Evolutionary conservation across 2,329 filamentous ascomycete genomes (phyloP).

Genomic region (Ceratocystis diversiconidia): DNA sequence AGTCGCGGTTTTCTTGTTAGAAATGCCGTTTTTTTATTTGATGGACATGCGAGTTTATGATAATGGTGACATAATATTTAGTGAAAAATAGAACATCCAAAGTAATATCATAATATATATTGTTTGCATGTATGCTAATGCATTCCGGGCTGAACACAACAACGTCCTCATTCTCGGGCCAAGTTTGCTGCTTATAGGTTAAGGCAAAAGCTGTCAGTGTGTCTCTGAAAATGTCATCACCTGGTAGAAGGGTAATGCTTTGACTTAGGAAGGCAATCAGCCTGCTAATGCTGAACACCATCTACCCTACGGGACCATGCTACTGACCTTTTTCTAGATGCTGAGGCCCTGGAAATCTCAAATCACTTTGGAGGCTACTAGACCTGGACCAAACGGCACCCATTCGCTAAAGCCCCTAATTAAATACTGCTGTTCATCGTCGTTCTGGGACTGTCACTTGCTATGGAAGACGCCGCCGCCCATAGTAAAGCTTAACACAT

Average conservation of each 20-base stretch:
- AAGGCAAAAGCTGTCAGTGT: slow-evolving; percentile 59
- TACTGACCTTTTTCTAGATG: slow-evolving; percentile 47
- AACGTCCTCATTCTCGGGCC: slow-evolving; percentile 55
- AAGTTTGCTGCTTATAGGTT: slow-evolving; percentile 50
- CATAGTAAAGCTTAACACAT: slow-evolving; percentile 60
- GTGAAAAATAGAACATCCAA: neutral
- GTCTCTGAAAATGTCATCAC: slow-evolving; percentile 53
- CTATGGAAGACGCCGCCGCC: slow-evolving; percentile 72
- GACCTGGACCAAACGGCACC: slow-evolving; percentile 59
- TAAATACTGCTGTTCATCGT: slow-evolving; percentile 55
- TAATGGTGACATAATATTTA: too few relatives aligned
- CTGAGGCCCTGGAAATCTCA: slow-evolving; percentile 41
- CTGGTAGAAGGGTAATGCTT: slow-evolving; percentile 48
- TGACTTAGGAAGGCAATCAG: slow-evolving; percentile 45
- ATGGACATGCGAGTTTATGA: too few relatives aligned
- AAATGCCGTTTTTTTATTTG: neutral
- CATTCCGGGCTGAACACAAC: slow-evolving; percentile 54
- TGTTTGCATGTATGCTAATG: slow-evolving; percentile 47
- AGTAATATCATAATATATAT: slow-evolving; percentile 23
- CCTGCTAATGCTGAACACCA: slow-evolving; percentile 45
- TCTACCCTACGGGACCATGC: slow-evolving; percentile 40
- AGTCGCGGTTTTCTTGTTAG: neutral
- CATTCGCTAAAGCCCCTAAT: slow-evolving; percentile 66
- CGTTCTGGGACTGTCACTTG: slow-evolving; percentile 57
- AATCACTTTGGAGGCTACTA: slow-evolving; percentile 44